These are phyloP conservation scores for Tagetes patula DNA, from an alignment of 129 eudicot genomes.

Conservation along the genomic window DNA sequence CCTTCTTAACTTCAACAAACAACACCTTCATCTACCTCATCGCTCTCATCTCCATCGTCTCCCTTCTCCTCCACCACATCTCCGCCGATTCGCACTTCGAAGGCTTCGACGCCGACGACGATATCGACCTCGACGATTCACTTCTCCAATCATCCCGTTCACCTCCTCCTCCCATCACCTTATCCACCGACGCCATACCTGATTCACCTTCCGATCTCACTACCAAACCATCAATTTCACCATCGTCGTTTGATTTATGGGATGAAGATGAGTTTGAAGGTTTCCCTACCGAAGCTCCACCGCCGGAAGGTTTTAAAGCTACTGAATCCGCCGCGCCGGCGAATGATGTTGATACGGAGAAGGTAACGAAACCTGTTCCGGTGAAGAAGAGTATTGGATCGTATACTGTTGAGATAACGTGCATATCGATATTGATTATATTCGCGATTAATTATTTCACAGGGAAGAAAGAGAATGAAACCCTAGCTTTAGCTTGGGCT, in stretches of 20 bases:
- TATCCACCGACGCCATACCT: slow-evolving; percentile 50
- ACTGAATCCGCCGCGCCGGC: slow-evolving; percentile 30
- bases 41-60: slow-evolving; percentile 50
- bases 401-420: slow-evolving; percentile 53
- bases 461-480: slow-evolving; percentile 79
- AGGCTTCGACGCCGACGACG: slow-evolving; percentile 93
- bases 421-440: slow-evolving; percentile 46
- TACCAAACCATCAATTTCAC: slow-evolving; percentile 34
- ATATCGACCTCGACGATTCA: slow-evolving; percentile 30
- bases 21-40: slow-evolving; percentile 50
- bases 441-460: slow-evolving; percentile 64
- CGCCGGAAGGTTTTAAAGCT: slow-evolving; percentile 27
- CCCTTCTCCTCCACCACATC: slow-evolving; percentile 55
- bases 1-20: slow-evolving; percentile 44
- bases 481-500: slow-evolving; percentile 85
- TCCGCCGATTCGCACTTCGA: slow-evolving; percentile 65
- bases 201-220: slow-evolving; percentile 45
- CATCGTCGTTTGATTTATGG: slow-evolving; percentile 69
- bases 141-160: not conserved
- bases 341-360: not conserved
- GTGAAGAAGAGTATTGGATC: slow-evolving; percentile 24
- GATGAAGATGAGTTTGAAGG: slow-evolving; percentile 98
- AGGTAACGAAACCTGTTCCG: not conserved
- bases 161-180: slow-evolving; percentile 20
- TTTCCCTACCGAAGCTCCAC: slow-evolving; percentile 40